Base-by-base conservation (phyloP, 441 rosid genomes). In the Syzygium syzygioides region DNA sequence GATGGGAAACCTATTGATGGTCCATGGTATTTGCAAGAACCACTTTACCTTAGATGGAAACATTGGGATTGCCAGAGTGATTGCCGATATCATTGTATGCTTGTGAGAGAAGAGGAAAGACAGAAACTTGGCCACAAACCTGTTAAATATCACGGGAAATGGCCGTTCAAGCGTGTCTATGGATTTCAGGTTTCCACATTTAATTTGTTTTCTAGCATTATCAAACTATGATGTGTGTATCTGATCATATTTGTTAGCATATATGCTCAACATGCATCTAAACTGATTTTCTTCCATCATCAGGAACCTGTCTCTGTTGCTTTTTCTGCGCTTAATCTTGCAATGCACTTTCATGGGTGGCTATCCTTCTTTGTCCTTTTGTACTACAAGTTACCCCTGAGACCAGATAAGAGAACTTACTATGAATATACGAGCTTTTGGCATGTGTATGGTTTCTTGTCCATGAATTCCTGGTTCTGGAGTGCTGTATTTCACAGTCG, bases 381-480 rank as follows among this genome's bases (percentile, higher is more conserved):
- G 25, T 92, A 95, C 92, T 94, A 98, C 89, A 98, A 94, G 90
- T 88, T 96, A 91, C 96, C 97, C 59, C 85, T 94, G 62, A 95
- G 91, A 79, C 94, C 94, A 92, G 95, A 94, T 87, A 95, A 91
- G 92, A 93, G 91, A 86, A 92, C 95, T 0, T 97, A 92, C 91
- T 96, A 96, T 91, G 98, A 96, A 60, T 98, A 92, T 85, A 94
- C 96, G 18, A 88, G 92, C 90, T 90, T 95, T 92, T 98, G 99
- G 98, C 99, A 95, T 88, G 89, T 97, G 60, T 98, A 98, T 87
- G 98, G 92, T 28, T 87, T 96, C 88, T 88, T 97, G 20, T 90
- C 99, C 85, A 91, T 95, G 95, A 97, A 98, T 91, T 94, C 98
- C 26, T 95, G 99, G 98, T 94, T 98, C 88, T 98, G 99, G 99